Conservation (phyloP, 192 early-diverging fungal genomes). For the Backusella sp. region DNA sequence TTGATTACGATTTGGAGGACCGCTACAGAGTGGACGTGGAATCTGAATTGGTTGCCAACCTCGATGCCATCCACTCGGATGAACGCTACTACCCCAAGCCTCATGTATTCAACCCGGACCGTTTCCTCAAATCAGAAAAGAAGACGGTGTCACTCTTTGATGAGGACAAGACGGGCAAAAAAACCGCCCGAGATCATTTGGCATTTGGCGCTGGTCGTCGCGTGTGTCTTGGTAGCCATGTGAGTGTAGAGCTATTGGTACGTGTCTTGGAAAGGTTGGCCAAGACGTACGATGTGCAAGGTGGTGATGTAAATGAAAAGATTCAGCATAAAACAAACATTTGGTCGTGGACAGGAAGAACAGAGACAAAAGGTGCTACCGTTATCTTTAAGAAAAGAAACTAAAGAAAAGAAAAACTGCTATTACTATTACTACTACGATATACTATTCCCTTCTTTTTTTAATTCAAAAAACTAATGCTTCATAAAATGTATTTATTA, state of each 20-base stretch:
- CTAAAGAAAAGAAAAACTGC: background rate
- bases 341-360: conserved; percentile 28
- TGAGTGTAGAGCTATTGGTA: conserved; percentile 18
- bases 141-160: conserved; percentile 7
- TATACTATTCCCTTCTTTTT: background rate
- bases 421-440: background rate
- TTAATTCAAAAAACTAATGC: background rate
- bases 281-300: conserved; percentile 14
- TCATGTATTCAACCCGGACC: conserved; percentile 41
- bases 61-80: conserved; percentile 46
- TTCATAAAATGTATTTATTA: background rate
- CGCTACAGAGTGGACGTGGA: conserved; percentile 34
- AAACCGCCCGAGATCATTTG: conserved; percentile 21
- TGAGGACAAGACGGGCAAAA: background rate
- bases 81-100: conserved; percentile 39
- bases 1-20: conserved; percentile 32
- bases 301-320: conserved; percentile 14
- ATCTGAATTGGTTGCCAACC: conserved; percentile 31
- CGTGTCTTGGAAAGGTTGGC: conserved; percentile 4
- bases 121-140: conserved; percentile 28
- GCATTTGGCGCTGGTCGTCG: conserved; percentile 41
- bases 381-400: conserved; percentile 7
- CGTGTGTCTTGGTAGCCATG: conserved; percentile 23
- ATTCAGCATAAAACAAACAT: background rate
- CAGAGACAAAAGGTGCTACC: conserved; percentile 16